Conservation (phyloP, 208 protist genomes). For the Plasmodiophora brassicae region DNA sequence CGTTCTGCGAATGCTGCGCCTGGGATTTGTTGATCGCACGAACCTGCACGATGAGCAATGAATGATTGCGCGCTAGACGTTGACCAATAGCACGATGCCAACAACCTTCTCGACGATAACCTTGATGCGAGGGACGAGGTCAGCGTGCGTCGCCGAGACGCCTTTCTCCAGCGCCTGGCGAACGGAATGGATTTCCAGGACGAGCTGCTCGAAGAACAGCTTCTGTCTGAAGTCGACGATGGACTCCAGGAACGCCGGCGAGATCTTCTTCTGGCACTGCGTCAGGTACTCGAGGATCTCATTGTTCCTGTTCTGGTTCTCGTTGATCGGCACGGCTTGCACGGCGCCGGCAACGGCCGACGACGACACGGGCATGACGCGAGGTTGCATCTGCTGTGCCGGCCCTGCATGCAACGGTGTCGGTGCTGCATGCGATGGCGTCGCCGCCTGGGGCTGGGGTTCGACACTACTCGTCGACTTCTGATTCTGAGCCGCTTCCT, state of each 20-base stretch:
- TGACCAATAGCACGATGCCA: neutral
- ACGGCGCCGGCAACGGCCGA: too few relatives aligned
- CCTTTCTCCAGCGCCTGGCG: neutral
- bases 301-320: neutral
- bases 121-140: neutral
- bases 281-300: slow-evolving; percentile 14
- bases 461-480: neutral
- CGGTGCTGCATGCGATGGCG: too few relatives aligned
- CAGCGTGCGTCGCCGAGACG: neutral
- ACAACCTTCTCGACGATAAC: slow-evolving; percentile 19
- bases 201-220: neutral
- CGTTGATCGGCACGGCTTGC: too few relatives aligned
- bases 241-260: neutral
- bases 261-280: slow-evolving; percentile 22
- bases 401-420: too few relatives aligned
- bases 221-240: slow-evolving; percentile 5
- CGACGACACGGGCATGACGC: too few relatives aligned
- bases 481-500: neutral
- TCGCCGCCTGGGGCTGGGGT: neutral
- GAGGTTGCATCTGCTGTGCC: too few relatives aligned
- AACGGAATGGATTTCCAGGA: neutral
- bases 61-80: neutral
- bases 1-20: neutral
- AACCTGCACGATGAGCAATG: neutral
- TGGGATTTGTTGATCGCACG: neutral